phyloP scores from a whole-genome alignment of 805 yeast species.

The Starmerella etchellsii region DNA sequence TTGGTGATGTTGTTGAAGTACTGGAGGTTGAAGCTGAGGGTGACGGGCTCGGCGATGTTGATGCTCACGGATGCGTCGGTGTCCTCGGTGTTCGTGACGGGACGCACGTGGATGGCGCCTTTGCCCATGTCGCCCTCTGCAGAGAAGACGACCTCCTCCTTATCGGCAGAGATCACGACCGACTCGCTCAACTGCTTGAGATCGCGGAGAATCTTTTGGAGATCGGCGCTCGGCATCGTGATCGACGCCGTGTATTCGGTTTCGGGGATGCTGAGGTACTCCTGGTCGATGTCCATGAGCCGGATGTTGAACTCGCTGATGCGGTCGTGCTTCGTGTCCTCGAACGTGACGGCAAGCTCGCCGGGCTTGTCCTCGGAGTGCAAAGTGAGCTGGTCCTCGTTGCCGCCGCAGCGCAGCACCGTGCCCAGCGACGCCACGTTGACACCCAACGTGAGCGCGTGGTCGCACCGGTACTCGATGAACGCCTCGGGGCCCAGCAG shows the following conservation, averaged over 20 bases:
- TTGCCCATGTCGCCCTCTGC: constrained; percentile 88
- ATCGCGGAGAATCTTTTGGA: constrained; percentile 81
- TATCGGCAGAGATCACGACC: constrained; percentile 70
- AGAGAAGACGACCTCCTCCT: constrained; percentile 79
- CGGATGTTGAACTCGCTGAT: constrained; percentile 83
- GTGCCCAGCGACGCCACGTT: constrained; percentile 80
- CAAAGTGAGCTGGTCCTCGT: constrained; percentile 74
- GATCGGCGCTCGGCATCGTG: constrained; percentile 77
- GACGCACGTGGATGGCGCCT: constrained; percentile 77
- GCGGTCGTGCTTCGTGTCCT: constrained; percentile 81
- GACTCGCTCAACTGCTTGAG: constrained; percentile 79
- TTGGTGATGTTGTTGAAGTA: constrained; percentile 84
- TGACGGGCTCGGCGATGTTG: constrained; percentile 73
- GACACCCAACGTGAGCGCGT: constrained; percentile 80
- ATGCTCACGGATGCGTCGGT: constrained; percentile 65
- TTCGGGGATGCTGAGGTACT: constrained; percentile 84
- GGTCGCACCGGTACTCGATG: constrained; percentile 87
- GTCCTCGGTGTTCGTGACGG: constrained; percentile 61
- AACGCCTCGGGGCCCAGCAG: constrained; percentile 82
- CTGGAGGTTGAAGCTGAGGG: constrained; percentile 80
- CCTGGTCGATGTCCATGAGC: constrained; percentile 93
- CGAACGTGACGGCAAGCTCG: constrained; percentile 66
- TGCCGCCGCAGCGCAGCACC: constrained; percentile 81
- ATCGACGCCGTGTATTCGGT: constrained; percentile 80
- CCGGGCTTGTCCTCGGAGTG: constrained; percentile 86